Evolutionary conservation across 768 basidiomycete genomes (phyloP), one percentile per base, ranked within the genome.

Genomic region (Fibroporia radiculosa): DNA sequence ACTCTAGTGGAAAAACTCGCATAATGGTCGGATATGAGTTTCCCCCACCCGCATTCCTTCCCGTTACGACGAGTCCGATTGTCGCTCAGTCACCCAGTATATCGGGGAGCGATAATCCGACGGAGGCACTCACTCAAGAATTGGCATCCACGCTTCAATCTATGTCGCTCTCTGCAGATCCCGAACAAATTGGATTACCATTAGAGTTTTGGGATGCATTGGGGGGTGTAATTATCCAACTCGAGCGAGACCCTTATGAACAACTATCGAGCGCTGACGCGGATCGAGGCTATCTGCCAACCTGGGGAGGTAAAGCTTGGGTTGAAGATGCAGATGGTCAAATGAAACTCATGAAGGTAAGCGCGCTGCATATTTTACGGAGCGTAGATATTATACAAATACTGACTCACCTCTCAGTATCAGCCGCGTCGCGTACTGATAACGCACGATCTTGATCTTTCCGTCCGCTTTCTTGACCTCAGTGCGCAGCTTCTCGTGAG

Each of bases 381-480:
- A n/a, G 22, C 29, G 10, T 36, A 6, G 22, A 24, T 5, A 18
- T 36, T 10, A n/a, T 33, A 31, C 26, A 20, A 20, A 13, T 16
- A n/a, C 25, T 35, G 34, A 8, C 34, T 35, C 11, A 19, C 23
- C 29, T 20, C 23, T 24, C 42, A 82, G 79, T 75, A 72, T 50
- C 78, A 84, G 57, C 74, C 72, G 12, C 77, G 72, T 52, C 76
- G 85, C 18, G 60, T 93, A 4, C 62, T 87, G 16, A 60, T 85
- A 2, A 84, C 83, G 0, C 68, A 67, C 43, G 79, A 86, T 55
- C 63, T 65, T 8, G 80, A 91, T 57, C 66, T 80, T 16, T 74
- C 72, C 4, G 63, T 93, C 16, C 75, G 73, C 44, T 85, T 93
- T 60, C 77, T 78, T 51, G 90, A 95, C 59, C 61, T 82, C 32